Evolutionary conservation across 73 alveolate species (phyloP).

Genomic region (Paramecium biaurelia): DNA sequence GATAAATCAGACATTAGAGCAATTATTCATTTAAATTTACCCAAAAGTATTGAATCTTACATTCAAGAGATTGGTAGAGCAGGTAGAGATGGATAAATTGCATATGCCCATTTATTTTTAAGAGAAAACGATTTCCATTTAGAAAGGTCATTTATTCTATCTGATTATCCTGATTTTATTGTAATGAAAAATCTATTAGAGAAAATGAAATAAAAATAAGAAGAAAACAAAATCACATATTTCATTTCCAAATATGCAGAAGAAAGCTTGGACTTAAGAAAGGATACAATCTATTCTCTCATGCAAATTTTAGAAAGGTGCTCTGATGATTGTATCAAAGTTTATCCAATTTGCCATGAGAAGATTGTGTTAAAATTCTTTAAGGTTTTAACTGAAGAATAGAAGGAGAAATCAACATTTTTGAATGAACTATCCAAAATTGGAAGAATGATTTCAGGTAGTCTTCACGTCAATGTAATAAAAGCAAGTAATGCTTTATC

Average conservation of each 20-base stretch:
- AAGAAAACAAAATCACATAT: not conserved
- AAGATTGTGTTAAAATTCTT: not conserved
- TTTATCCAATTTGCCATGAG: conserved; percentile 12
- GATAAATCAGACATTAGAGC: conserved; percentile 94
- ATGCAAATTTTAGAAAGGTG: conserved; percentile 34
- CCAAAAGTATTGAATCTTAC: conserved; percentile 90
- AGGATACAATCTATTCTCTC: not conserved
- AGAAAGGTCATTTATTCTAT: conserved; percentile 39
- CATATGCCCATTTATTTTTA: conserved; percentile 87
- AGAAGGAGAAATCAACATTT: not conserved
- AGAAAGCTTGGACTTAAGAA: not conserved
- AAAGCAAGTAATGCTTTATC: not conserved
- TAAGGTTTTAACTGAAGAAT: not conserved
- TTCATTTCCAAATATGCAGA: not conserved
- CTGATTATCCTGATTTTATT: conserved; percentile 37
- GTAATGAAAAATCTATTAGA: conserved; percentile 32
- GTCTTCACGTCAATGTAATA: not conserved
- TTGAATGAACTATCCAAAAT: not conserved
- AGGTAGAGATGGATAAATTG: conserved; percentile 94
- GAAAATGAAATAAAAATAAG: conserved; percentile 40
- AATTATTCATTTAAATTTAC: conserved; percentile 94
- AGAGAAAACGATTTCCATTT: conserved; percentile 69
- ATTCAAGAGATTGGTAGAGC: conserved; percentile 97
- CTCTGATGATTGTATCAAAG: not conserved
- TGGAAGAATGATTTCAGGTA: not conserved